Evolutionary conservation across 1,284 basidiomycete genomes (phyloP), one percentile per base, ranked within the genome.

Genomic region (Grifola frondosa): DNA sequence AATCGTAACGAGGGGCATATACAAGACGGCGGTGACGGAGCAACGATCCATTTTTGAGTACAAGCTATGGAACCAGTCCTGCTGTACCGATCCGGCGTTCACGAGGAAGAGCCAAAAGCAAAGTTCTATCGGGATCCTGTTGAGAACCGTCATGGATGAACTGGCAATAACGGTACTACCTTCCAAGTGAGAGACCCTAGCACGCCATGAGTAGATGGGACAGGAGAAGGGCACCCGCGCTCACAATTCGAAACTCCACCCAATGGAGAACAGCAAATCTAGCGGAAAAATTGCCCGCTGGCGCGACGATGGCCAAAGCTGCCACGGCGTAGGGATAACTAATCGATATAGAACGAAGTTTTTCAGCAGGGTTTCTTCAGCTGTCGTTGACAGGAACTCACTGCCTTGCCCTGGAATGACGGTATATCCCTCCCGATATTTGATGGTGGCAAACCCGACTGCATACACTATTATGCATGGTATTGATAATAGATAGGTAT

Each of bases 101-200:
- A 89, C 68, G 28, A 90, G 76, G 68, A 88, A 90, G 13, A 88
- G 66, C 86, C 87, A 90, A 60, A 90, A 90, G 54, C 84, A 88
- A 1, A 90, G 71, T 56, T 90, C 87, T 85, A 37, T 45, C 5
- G 37, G 31, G 31, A 33, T 19, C 33, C 13, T 42, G 30, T 28
- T 24, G n/a, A 17, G 16, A 20, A 24, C 7, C 23, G 24, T 15
- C 10, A 38, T 23, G n/a, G 11, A n/a, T 12, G 16, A 17, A 26
- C 9, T 16, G 20, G 37, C 33, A 25, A 41, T 12, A 31, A 8
- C 19, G 44, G 2, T 23, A 37, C 30, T 44, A 84, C 84, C 84
- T 78, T 89, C 87, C 50, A 89, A 63, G 62, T 89, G 86, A 0
- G 85, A 84, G 8, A 87, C 75, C 71, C 86, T 88, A n/a, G 50